phyloP scores from a whole-genome alignment of 2,329 filamentous ascomycete genomes.

The Ophioceras dolichostomum region DNA sequence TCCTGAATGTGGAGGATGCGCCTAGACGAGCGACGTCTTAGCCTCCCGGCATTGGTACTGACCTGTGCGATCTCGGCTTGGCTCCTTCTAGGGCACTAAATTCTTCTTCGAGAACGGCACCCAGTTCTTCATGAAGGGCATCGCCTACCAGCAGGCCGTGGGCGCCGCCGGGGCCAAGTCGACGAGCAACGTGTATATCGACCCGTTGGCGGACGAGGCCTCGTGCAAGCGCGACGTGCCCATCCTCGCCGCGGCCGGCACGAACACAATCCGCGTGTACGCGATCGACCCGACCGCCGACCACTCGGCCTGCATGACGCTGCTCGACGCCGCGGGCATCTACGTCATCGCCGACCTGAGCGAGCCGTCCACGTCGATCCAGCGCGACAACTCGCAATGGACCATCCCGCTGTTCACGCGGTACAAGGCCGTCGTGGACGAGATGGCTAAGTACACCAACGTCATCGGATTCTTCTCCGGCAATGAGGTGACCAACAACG shows the following conservation, averaged over 20 bases:
- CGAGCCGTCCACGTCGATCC: constrained; percentile 72
- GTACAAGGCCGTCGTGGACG: constrained; percentile 76
- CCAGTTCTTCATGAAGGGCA: constrained; percentile 71
- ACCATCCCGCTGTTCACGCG: constrained; percentile 63
- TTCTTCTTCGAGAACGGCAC: constrained; percentile 76
- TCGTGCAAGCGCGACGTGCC: constrained; percentile 79
- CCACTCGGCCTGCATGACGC: constrained; percentile 75
- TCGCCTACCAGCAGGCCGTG: constrained; percentile 86
- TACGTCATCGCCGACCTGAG: constrained; percentile 90
- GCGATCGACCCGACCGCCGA: constrained; percentile 70
- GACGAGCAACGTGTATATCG: constrained; percentile 49
- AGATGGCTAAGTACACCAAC: constrained; percentile 73
- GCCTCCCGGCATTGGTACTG: background rate
- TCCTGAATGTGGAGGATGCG: background rate
- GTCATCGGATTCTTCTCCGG: constrained; percentile 96
- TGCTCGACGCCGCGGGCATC: constrained; percentile 76
- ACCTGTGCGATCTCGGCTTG: background rate
- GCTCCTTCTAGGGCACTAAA: constrained; percentile 15
- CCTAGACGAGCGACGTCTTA: background rate
- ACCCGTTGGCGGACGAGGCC: constrained; percentile 64
- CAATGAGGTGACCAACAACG: constrained; percentile 88
- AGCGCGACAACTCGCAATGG: constrained; percentile 70
- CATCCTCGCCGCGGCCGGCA: constrained; percentile 62
- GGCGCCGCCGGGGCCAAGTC: constrained; percentile 40
- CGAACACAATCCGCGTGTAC: constrained; percentile 93